These are phyloP conservation scores for Alnus glutinosa DNA, from an alignment of 306 rosid species.

Conservation along the genomic window DNA sequence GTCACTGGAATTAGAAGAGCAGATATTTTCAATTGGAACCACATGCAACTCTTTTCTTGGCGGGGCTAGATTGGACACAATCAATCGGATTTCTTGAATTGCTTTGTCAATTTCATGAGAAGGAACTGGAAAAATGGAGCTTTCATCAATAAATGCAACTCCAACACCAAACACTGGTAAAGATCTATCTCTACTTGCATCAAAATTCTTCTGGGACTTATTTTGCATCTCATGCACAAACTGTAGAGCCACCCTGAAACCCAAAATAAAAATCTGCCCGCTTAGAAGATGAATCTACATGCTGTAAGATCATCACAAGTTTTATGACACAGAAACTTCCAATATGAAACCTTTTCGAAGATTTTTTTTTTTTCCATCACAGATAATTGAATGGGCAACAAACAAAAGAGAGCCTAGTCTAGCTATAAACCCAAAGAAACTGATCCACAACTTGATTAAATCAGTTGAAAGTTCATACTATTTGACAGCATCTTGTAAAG, in stretches of 20 bases:
- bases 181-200: slow-evolving; percentile 86
- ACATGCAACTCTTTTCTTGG: slow-evolving; percentile 68
- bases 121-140: slow-evolving; percentile 45
- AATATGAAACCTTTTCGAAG: not conserved
- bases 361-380: not conserved
- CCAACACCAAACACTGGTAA: slow-evolving; percentile 88
- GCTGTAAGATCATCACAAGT: not conserved
- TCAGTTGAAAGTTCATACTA: too few species aligned
- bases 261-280: not conserved
- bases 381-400: not conserved
- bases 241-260: slow-evolving; percentile 77
- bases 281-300: slow-evolving; percentile 2
- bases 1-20: slow-evolving; percentile 48
- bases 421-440: not conserved
- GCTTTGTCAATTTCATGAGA: slow-evolving; percentile 43
- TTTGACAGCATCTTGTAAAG: too few species aligned
- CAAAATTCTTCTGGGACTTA: slow-evolving; percentile 77
- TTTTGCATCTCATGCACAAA: slow-evolving; percentile 85
- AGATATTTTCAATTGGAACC: slow-evolving; percentile 65
- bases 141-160: slow-evolving; percentile 79
- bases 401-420: not conserved
- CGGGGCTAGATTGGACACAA: slow-evolving; percentile 57
- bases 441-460: too few species aligned
- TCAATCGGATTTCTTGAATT: slow-evolving; percentile 41
- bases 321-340: slow-evolving; percentile 4